Evolutionary conservation across 1,284 basidiomycete genomes (phyloP).

Genomic region (Leccinum laetum): DNA sequence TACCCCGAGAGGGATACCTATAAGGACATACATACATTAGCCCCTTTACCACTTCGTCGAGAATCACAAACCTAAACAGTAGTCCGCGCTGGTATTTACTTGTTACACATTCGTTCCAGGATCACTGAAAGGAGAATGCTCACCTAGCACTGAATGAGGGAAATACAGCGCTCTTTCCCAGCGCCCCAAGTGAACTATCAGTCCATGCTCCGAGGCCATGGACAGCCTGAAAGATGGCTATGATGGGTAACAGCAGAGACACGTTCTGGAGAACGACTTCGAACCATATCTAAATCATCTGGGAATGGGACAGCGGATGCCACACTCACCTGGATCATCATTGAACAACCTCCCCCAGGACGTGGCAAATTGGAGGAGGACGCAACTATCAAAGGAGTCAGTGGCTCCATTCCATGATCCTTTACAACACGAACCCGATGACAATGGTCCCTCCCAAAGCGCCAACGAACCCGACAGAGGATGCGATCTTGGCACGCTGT

Average conservation of each 20-base stretch:
- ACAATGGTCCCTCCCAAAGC: slow-evolving; percentile 20
- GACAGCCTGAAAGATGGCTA: slow-evolving; percentile 25
- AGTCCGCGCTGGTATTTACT: slow-evolving; percentile 18
- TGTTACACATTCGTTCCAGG: slow-evolving; percentile 3
- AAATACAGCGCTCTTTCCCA: slow-evolving; percentile 27
- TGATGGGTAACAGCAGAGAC: slow-evolving; percentile 19
- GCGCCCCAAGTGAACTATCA: slow-evolving; percentile 19
- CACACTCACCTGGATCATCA: slow-evolving; percentile 21
- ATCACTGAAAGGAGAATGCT: not conserved
- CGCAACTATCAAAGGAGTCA: slow-evolving; percentile 13
- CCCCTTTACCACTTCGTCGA: not conserved
- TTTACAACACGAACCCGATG: slow-evolving; percentile 16
- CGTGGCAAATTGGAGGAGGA: slow-evolving; percentile 17
- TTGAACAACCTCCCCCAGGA: slow-evolving; percentile 30
- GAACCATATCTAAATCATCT: not conserved
- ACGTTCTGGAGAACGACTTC: slow-evolving; percentile 22
- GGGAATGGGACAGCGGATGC: not conserved
- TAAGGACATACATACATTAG: not conserved
- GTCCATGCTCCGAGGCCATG: slow-evolving; percentile 27
- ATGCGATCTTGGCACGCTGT: slow-evolving; percentile 25
- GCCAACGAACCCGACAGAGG: slow-evolving; percentile 17
- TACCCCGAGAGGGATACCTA: slow-evolving; percentile 30
- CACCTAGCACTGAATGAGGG: slow-evolving; percentile 29
- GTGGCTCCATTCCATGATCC: not conserved
- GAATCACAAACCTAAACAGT: slow-evolving; percentile 21